Evolutionary conservation across 805 yeast genomes (phyloP).

Genomic region (Wickerhamiella australiensis): DNA sequence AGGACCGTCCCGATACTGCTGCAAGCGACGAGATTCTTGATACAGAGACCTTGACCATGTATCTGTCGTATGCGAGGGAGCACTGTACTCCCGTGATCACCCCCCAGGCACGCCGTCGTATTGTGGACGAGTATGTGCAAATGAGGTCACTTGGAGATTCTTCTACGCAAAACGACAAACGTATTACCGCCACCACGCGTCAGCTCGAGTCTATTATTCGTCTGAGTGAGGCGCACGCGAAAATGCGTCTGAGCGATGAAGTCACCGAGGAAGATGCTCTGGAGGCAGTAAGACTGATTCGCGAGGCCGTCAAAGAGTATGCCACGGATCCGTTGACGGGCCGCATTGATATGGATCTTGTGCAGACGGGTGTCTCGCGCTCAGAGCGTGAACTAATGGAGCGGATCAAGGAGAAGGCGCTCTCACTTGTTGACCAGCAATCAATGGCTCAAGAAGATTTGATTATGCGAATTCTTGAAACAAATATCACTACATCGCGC

Average conservation of each 20-base stretch:
- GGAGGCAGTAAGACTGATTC: slow-evolving; percentile 87
- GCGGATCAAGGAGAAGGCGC: slow-evolving; percentile 16
- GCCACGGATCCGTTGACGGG: slow-evolving; percentile 98
- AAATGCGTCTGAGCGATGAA: slow-evolving; percentile 64
- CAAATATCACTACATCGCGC: slow-evolving; percentile 4
- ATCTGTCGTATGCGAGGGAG: slow-evolving; percentile 91
- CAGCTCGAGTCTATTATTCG: slow-evolving; percentile 94
- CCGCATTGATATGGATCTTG: slow-evolving; percentile 90
- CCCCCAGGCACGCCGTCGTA: slow-evolving; percentile 65
- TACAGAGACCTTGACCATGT: slow-evolving; percentile 73
- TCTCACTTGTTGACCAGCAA: slow-evolving; percentile 14
- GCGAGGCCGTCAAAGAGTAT: slow-evolving; percentile 90
- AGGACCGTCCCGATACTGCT: slow-evolving; percentile 69
- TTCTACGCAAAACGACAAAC: slow-evolving; percentile 65
- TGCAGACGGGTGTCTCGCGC: slow-evolving; percentile 60
- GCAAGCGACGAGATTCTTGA: slow-evolving; percentile 61
- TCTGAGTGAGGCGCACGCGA: slow-evolving; percentile 92
- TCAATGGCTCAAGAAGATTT: slow-evolving; percentile 20
- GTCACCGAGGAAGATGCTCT: slow-evolving; percentile 75
- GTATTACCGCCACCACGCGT: slow-evolving; percentile 96
- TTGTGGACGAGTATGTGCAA: slow-evolving; percentile 78
- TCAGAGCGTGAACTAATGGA: slow-evolving; percentile 7
- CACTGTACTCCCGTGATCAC: slow-evolving; percentile 69
- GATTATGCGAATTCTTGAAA: slow-evolving; percentile 17
- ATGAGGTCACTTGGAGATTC: slow-evolving; percentile 95